Conservation (phyloP, 345 rosid species). For the Arabis alpina region DNA sequence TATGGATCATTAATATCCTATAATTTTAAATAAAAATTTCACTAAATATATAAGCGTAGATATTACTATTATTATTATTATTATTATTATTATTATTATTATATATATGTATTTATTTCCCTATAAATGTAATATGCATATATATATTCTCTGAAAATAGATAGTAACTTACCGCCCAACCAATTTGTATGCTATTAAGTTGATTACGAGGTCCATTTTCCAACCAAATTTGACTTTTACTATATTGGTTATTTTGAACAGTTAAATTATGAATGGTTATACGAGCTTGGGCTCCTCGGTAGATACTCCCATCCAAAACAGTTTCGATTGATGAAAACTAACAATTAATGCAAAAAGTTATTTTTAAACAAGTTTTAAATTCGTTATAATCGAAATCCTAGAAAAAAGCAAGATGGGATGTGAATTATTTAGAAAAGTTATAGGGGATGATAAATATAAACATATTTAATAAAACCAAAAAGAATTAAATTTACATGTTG, state of each 20-base stretch:
- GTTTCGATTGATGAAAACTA: conserved; percentile 30
- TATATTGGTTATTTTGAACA: not conserved
- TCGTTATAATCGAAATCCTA: too few relatives aligned
- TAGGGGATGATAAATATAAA: too few relatives aligned
- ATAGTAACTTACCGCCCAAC: conserved; percentile 28
- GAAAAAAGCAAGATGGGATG: too few relatives aligned
- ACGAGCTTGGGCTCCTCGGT: conserved; percentile 27
- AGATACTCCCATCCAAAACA: not conserved
- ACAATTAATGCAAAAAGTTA: not conserved
- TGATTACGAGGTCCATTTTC: conserved; percentile 24
- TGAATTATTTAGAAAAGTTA: too few relatives aligned
- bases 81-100: too few relatives aligned
- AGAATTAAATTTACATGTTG: conserved; percentile 16
- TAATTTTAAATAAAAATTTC: too few relatives aligned
- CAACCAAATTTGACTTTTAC: conserved; percentile 34
- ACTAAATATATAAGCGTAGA: not conserved
- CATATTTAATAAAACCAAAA: not conserved
- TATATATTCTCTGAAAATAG: too few relatives aligned
- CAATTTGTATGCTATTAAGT: conserved; percentile 30
- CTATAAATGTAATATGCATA: too few relatives aligned
- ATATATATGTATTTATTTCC: too few relatives aligned
- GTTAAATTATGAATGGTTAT: conserved; percentile 22
- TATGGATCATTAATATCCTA: too few relatives aligned
- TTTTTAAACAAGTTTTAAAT: not conserved
- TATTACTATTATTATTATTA: too few relatives aligned